Percentiles rank a stretch among this genome's conserved stretches.
Conservation (phyloP, 1,284 basidiomycete species). For the Fomitopsis betulina region DNA sequence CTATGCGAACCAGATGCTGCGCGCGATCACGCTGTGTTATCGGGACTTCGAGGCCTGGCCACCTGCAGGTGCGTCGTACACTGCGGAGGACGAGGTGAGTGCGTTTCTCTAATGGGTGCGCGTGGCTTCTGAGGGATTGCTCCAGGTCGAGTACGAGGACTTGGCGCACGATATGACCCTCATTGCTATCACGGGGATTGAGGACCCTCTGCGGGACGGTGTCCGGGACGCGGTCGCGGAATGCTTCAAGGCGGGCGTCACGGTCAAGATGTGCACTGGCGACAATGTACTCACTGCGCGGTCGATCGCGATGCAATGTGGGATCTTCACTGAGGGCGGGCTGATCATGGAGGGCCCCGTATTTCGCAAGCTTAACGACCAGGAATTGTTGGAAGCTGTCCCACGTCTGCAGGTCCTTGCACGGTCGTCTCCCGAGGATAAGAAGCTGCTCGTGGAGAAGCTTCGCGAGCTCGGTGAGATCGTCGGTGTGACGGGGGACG, state of each 20-base stretch:
- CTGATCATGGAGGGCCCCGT: slow-evolving; percentile 96
- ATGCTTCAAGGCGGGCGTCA: slow-evolving; percentile 88
- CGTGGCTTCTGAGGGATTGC: background rate
- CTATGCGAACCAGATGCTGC: slow-evolving; percentile 93
- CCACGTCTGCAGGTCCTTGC: slow-evolving; percentile 79
- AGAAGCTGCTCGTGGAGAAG: slow-evolving; percentile 89
- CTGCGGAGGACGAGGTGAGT: slow-evolving; percentile 52
- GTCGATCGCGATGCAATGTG: slow-evolving; percentile 93
- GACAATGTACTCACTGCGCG: slow-evolving; percentile 94
- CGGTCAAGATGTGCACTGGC: slow-evolving; percentile 98
- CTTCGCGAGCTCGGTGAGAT: slow-evolving; percentile 88
- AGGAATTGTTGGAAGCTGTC: slow-evolving; percentile 59
- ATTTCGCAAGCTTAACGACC: slow-evolving; percentile 55
- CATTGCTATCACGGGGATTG: slow-evolving; percentile 89
- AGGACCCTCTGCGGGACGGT: slow-evolving; percentile 91
- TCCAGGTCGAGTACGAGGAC: slow-evolving; percentile 66
- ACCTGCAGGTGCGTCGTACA: slow-evolving; percentile 43
- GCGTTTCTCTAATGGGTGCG: background rate
- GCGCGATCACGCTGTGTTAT: slow-evolving; percentile 93
- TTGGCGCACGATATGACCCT: slow-evolving; percentile 77
- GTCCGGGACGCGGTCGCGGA: slow-evolving; percentile 86
- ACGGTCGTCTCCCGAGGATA: slow-evolving; percentile 97
- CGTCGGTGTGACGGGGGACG: slow-evolving; percentile 97
- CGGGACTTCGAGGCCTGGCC: slow-evolving; percentile 89
- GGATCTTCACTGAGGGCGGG: slow-evolving; percentile 89